A percentile compares a stretch with the other conserved stretches of the same genome.
phyloP scores from a whole-genome alignment of 1,139 yeast genomes.

The Debaryomyces psychrophilus region DNA sequence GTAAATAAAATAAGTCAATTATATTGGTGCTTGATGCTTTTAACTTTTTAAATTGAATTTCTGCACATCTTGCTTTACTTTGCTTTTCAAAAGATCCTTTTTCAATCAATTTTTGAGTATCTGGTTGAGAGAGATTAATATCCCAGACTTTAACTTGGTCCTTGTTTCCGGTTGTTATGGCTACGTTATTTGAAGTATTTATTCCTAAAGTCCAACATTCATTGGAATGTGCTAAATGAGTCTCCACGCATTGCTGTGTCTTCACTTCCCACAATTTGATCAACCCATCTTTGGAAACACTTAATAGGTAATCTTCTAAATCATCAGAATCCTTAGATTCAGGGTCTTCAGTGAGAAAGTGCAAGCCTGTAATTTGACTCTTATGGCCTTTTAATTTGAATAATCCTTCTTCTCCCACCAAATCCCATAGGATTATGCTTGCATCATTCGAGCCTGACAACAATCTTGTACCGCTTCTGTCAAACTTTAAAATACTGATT shows the following conservation, averaged over 20 bases:
- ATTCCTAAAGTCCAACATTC: constrained; percentile 88
- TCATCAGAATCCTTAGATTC: constrained; percentile 46
- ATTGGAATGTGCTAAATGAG: constrained; percentile 90
- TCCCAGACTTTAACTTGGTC: constrained; percentile 86
- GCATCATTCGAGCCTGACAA: constrained; percentile 89
- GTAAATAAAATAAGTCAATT: constrained; percentile 62
- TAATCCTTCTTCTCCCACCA: constrained; percentile 88
- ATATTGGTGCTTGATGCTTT: constrained; percentile 18
- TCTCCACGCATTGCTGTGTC: constrained; percentile 88
- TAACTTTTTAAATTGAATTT: constrained; percentile 53
- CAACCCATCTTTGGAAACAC: constrained; percentile 86
- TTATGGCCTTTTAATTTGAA: constrained; percentile 87
- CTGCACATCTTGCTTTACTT: constrained; percentile 74
- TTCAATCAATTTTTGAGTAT: constrained; percentile 56
- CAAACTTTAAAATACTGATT: constrained; percentile 69
- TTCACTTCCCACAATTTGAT: constrained; percentile 91
- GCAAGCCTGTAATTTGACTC: constrained; percentile 80
- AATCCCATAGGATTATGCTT: constrained; percentile 87
- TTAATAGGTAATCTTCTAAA: constrained; percentile 69
- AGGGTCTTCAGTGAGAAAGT: constrained; percentile 43
- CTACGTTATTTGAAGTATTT: constrained; percentile 37
- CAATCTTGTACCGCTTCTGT: constrained; percentile 78
- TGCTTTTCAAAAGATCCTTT: constrained; percentile 75
- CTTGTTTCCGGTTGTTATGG: constrained; percentile 76
- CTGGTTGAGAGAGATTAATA: constrained; percentile 57